A percentile compares a stretch with the other conserved stretches of the same genome.
These are phyloP conservation scores for Blastobotrys indianensis DNA, from an alignment of 1,139 yeast species.

Conservation along the genomic window DNA sequence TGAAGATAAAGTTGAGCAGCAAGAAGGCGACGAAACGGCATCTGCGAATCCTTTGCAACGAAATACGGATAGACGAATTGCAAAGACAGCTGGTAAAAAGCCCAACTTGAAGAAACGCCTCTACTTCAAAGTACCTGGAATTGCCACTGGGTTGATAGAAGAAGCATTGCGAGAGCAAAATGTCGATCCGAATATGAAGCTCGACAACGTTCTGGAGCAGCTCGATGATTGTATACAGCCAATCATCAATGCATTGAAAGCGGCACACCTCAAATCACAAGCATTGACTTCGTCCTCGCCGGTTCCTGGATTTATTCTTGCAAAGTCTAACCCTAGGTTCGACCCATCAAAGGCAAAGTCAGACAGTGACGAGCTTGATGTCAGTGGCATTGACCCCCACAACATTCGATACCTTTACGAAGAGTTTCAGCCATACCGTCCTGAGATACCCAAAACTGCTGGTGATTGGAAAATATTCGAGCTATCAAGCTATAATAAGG, in stretches of 20 bases:
- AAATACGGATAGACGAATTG: slow-evolving; percentile 12
- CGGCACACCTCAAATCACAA: slow-evolving; percentile 41
- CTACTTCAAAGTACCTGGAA: slow-evolving; percentile 62
- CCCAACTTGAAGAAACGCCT: slow-evolving; percentile 55
- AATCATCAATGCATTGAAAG: slow-evolving; percentile 44
- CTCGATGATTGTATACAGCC: slow-evolving; percentile 17
- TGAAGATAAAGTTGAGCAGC: slow-evolving; percentile 12
- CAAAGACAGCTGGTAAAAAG: slow-evolving; percentile 30
- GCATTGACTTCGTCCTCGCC: slow-evolving; percentile 29
- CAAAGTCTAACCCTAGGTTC: slow-evolving; percentile 52
- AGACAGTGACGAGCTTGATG: slow-evolving; percentile 23
- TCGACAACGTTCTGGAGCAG: slow-evolving; percentile 23
- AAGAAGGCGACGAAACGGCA: slow-evolving; percentile 14
- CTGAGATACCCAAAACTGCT: slow-evolving; percentile 37
- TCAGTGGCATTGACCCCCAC: slow-evolving; percentile 28
- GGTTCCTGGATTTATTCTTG: slow-evolving; percentile 58
- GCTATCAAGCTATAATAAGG: slow-evolving; percentile 60
- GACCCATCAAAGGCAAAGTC: slow-evolving; percentile 35
- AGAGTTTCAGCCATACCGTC: slow-evolving; percentile 82
- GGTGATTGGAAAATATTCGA: slow-evolving; percentile 16
- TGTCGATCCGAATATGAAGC: slow-evolving; percentile 40
- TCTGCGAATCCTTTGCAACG: slow-evolving; percentile 15
- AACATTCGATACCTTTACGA: slow-evolving; percentile 53
- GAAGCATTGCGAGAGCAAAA: slow-evolving; percentile 45
- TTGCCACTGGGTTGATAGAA: slow-evolving; percentile 73